Conservation (phyloP, 2,329 filamentous ascomycete species). For the Passalora sequoiae region DNA sequence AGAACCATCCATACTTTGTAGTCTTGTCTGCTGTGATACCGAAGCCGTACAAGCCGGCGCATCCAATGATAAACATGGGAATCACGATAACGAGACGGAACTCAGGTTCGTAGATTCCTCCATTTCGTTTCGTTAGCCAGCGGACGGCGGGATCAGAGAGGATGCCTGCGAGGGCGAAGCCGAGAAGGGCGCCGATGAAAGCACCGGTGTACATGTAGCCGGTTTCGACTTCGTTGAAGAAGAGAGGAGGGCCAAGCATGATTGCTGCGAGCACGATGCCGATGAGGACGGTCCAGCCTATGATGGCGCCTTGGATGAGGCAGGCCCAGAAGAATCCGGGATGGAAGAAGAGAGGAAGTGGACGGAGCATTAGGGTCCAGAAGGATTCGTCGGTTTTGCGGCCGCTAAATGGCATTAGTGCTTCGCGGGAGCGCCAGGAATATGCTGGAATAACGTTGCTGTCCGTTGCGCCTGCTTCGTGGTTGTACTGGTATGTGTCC, state of each 20-base stretch:
- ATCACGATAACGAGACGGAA: slow-evolving; percentile 79
- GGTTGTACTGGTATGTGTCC: slow-evolving; percentile 7
- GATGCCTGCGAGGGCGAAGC: slow-evolving; percentile 69
- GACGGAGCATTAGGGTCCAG: slow-evolving; percentile 60
- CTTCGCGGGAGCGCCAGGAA: slow-evolving; percentile 13
- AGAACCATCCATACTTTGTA: slow-evolving; percentile 61
- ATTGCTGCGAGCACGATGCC: slow-evolving; percentile 76
- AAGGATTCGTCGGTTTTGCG: slow-evolving; percentile 73
- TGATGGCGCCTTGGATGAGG: slow-evolving; percentile 81
- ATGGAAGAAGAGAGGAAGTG: slow-evolving; percentile 76
- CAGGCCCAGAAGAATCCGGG: slow-evolving; percentile 78
- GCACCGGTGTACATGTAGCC: slow-evolving; percentile 85
- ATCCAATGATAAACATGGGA: slow-evolving; percentile 72
- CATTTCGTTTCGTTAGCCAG: slow-evolving; percentile 66
- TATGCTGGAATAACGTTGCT: slow-evolving; percentile 16
- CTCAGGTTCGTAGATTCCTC: slow-evolving; percentile 83
- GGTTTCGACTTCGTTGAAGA: slow-evolving; percentile 72
- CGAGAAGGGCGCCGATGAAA: slow-evolving; percentile 74
- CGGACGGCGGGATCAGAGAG: slow-evolving; percentile 69
- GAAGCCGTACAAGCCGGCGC: slow-evolving; percentile 78
- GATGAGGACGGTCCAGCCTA: slow-evolving; percentile 94
- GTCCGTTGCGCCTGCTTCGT: slow-evolving; percentile 8
- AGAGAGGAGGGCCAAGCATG: slow-evolving; percentile 74
- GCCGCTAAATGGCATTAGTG: slow-evolving; percentile 62
- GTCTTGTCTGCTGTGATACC: slow-evolving; percentile 62